Conservation (phyloP, 2,329 filamentous ascomycete genomes). For the Graphilbum sp. region DNA sequence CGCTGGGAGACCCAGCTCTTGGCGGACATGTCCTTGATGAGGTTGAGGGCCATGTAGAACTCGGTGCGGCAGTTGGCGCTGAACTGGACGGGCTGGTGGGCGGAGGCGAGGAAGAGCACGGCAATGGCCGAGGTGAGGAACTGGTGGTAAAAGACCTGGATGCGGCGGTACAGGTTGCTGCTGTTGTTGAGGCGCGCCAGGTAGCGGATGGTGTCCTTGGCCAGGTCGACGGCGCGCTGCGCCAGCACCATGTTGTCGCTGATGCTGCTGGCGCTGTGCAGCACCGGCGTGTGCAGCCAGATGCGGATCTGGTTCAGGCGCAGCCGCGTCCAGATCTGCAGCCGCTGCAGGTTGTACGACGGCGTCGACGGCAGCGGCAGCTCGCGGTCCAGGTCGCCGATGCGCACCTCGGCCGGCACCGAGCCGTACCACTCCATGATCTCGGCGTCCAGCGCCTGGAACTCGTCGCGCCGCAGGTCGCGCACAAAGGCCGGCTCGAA, state of each 20-base stretch:
- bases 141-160: conserved; percentile 67
- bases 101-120: conserved; percentile 60
- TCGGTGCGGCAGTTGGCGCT: conserved; percentile 53
- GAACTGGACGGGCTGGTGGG: conserved; percentile 58
- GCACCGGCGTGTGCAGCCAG: conserved; percentile 63
- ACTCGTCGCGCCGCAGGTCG: conserved; percentile 55
- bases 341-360: conserved; percentile 51
- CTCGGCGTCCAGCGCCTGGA: conserved; percentile 67
- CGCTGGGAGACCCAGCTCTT: conserved; percentile 57
- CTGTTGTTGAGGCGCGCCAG: conserved; percentile 56
- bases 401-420: conserved; percentile 45
- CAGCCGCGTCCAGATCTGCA: conserved; percentile 72
- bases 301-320: conserved; percentile 53
- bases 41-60: conserved; percentile 62
- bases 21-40: conserved; percentile 56
- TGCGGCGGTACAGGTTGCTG: conserved; percentile 51
- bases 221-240: conserved; percentile 56
- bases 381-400: conserved; percentile 40
- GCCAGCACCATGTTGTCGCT: conserved; percentile 59
- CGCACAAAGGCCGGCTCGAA: conserved; percentile 43
- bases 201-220: conserved; percentile 61
- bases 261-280: conserved; percentile 75
- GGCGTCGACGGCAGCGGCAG: conserved; percentile 34
- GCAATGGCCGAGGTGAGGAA: conserved; percentile 62
- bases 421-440: conserved; percentile 75